phyloP scores from a whole-genome alignment of 345 rosid species.

The Dipteronia dyeriana region DNA sequence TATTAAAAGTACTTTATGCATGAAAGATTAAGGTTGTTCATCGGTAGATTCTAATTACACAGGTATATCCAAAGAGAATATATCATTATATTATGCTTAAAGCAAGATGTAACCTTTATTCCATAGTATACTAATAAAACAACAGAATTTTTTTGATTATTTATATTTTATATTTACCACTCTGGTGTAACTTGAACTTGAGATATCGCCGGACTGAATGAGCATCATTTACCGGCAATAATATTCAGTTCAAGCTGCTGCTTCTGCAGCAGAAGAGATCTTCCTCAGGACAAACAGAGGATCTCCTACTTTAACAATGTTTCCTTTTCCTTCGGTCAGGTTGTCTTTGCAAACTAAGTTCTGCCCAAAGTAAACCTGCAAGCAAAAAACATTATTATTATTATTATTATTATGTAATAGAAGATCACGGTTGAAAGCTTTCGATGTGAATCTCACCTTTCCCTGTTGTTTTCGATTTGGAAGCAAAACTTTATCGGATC shows the following conservation, averaged over 20 bases:
- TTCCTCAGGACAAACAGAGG: slow-evolving; percentile 51
- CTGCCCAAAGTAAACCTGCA: slow-evolving; percentile 85
- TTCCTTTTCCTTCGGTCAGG: slow-evolving; percentile 34
- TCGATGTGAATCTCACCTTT: slow-evolving; percentile 45
- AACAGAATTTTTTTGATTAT: not conserved
- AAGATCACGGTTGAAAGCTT: not conserved
- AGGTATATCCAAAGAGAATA: not conserved
- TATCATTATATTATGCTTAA: no score
- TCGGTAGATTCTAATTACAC: no score
- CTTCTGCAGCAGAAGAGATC: slow-evolving; percentile 67
- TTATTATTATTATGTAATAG: not conserved
- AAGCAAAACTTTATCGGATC: slow-evolving; percentile 69
- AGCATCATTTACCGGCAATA: no score
- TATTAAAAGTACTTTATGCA: not conserved
- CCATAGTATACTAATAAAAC: not conserved
- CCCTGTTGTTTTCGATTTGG: slow-evolving; percentile 68
- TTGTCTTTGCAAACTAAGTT: slow-evolving; percentile 70
- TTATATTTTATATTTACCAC: no score
- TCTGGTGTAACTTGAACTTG: no score
- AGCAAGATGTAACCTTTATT: slow-evolving; percentile 4
- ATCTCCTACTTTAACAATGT: slow-evolving; percentile 66
- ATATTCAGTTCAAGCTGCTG: slow-evolving; percentile 49
- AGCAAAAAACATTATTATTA: not conserved
- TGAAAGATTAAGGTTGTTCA: not conserved
- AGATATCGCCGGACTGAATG: no score